A percentile compares a stretch with the other conserved stretches of the same genome.
Evolutionary conservation across 192 early-diverging fungal genomes (phyloP).

Genomic region (Backusella parvicylindrica): DNA sequence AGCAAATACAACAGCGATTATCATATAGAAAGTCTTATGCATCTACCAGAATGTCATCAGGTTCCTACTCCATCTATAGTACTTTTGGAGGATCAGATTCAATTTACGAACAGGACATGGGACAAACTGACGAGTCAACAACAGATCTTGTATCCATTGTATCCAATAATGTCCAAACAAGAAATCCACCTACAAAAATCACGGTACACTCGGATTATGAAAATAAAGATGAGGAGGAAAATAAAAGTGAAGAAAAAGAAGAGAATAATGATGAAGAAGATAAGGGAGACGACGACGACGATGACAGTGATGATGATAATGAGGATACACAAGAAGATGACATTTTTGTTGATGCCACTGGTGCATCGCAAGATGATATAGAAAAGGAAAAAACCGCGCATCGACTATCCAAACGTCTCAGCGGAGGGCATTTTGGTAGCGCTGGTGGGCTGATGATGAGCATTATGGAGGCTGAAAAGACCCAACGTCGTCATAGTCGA

Average conservation of each 20-base stretch:
- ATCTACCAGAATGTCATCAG: conserved; percentile 24
- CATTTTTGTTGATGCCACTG: conserved; percentile 37
- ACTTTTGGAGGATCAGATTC: conserved; percentile 20
- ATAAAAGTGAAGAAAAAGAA: neutral
- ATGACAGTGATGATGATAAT: neutral
- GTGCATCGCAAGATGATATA: conserved; percentile 24
- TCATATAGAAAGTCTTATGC: conserved; percentile 12
- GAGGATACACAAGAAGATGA: neutral
- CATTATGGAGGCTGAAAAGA: neutral
- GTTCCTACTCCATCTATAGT: conserved; percentile 23
- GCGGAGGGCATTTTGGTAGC: conserved; percentile 37
- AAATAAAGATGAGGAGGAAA: neutral
- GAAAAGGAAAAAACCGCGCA: conserved; percentile 23
- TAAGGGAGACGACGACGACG: neutral
- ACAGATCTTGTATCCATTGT: neutral
- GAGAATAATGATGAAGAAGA: conserved; percentile 15
- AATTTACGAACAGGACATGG: neutral
- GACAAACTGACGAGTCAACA: neutral
- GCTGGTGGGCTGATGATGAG: conserved; percentile 37
- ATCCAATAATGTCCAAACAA: neutral
- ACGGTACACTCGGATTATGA: neutral
- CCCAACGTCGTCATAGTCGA: neutral
- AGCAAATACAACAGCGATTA: neutral
- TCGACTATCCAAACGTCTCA: conserved; percentile 31
- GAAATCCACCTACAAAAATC: neutral